Percentiles rank a stretch among this genome's conserved stretches.
These are phyloP conservation scores for Colletotrichum cereale DNA, from an alignment of 2,329 filamentous ascomycete species.

Conservation along the genomic window DNA sequence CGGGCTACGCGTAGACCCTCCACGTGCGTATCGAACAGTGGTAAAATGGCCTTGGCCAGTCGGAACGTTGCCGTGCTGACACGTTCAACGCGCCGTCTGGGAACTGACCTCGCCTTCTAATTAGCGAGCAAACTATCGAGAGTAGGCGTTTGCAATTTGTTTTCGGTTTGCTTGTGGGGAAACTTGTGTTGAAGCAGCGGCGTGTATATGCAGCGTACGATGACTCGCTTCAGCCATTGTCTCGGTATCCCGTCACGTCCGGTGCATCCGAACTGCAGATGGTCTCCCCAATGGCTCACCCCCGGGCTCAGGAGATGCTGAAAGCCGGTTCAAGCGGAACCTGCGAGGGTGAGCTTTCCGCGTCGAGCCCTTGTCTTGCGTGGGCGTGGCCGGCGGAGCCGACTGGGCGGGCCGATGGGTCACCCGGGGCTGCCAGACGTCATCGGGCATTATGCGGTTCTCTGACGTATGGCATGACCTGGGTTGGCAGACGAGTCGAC, in stretches of 20 bases:
- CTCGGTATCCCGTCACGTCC: not conserved
- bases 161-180: not conserved
- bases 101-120: not conserved
- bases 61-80: not conserved
- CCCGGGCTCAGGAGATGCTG: not conserved
- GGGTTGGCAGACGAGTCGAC: not conserved
- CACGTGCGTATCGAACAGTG: not conserved
- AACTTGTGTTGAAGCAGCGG: not conserved
- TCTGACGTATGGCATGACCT: not conserved
- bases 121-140: not conserved
- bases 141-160: not conserved
- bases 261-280: not conserved
- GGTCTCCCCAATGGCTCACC: not conserved
- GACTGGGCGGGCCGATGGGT: not conserved
- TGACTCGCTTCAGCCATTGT: not conserved
- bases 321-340: not conserved
- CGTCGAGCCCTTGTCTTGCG: not conserved
- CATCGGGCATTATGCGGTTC: not conserved
- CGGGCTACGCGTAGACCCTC: not conserved
- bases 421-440: not conserved
- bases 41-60: not conserved
- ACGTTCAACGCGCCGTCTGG: not conserved
- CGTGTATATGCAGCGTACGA: not conserved
- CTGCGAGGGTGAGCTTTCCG: not conserved
- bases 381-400: not conserved